phyloP scores from a whole-genome alignment of 2,329 filamentous ascomycete genomes.

The Hansfordia pulvinata region DNA sequence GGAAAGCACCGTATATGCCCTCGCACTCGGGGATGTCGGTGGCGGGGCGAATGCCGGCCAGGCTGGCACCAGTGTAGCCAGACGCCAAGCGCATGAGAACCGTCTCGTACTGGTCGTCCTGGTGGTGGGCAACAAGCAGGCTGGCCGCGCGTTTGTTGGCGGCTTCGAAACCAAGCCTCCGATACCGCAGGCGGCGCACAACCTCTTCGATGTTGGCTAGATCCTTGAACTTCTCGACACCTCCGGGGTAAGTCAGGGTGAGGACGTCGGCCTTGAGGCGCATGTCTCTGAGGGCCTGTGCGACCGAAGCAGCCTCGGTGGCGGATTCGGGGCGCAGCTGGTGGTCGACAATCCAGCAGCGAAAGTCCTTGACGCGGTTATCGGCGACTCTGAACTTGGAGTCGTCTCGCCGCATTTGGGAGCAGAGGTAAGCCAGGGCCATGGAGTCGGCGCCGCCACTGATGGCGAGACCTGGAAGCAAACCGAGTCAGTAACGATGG shows the following conservation, averaged over 20 bases:
- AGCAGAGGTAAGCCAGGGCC: conserved; percentile 71
- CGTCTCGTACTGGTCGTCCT: conserved; percentile 86
- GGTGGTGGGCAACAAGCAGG: conserved; percentile 73
- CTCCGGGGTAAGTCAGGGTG: conserved; percentile 34
- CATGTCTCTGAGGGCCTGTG: conserved; percentile 17
- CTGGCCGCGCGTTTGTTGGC: conserved; percentile 32
- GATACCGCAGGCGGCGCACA: conserved; percentile 64
- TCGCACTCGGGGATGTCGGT: conserved; percentile 74
- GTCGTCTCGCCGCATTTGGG: conserved; percentile 23
- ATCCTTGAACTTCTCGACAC: conserved; percentile 18
- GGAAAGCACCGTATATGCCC: conserved; percentile 57
- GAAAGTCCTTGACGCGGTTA: conserved; percentile 25
- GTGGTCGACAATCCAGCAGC: conserved; percentile 44
- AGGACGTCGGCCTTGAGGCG: conserved; percentile 15
- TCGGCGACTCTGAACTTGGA: conserved; percentile 26
- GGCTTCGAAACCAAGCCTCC: conserved; percentile 51
- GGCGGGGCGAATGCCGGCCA: conserved; percentile 53
- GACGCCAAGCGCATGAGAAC: conserved; percentile 63
- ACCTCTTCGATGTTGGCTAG: conserved; percentile 60
- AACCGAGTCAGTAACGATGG: not conserved
- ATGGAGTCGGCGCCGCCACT: conserved; percentile 97
- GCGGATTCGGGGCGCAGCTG: conserved; percentile 35
- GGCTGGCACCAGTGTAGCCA: conserved; percentile 54
- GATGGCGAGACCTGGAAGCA: conserved; percentile 53
- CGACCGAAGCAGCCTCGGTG: conserved; percentile 36